Percentiles rank a stretch among this genome's conserved stretches.
phyloP scores from a whole-genome alignment of 441 rosid genomes.

The Iberis amara region DNA sequence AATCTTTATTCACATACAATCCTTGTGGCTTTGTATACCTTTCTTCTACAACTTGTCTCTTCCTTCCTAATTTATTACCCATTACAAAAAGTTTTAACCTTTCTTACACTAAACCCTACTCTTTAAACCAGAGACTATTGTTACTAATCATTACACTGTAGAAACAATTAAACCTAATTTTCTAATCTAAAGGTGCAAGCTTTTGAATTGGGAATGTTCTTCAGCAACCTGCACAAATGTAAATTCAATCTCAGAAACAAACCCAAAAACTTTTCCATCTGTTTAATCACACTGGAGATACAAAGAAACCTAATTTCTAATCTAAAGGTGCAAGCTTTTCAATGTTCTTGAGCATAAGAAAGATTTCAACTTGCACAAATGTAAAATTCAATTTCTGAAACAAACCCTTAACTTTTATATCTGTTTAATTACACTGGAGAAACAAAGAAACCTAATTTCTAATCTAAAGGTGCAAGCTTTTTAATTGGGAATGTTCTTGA shows the following conservation, averaged over 20 bases:
- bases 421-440: too few relatives aligned
- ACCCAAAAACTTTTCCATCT: conserved; percentile 15
- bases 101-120: conserved; percentile 9
- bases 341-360: too few relatives aligned
- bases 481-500: too few relatives aligned
- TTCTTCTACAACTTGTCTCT: conserved; percentile 87
- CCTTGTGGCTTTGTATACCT: conserved; percentile 91
- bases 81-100: conserved; percentile 35
- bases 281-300: too few relatives aligned
- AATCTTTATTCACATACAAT: conserved; percentile 74
- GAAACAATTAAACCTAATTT: neutral
- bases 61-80: conserved; percentile 96
- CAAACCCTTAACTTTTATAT: too few relatives aligned
- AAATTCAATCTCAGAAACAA: conserved; percentile 9
- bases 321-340: too few relatives aligned
- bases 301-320: too few relatives aligned
- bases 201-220: conserved; percentile 17
- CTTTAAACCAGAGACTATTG: conserved; percentile 16
- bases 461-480: too few relatives aligned
- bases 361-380: too few relatives aligned
- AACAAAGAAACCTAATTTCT: too few relatives aligned
- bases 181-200: conserved; percentile 1
- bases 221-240: conserved; percentile 24
- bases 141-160: conserved; percentile 17
- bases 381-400: too few relatives aligned